Evolutionary conservation across 2,329 filamentous ascomycete species (phyloP).

Genomic region (Colletotrichum agaves): DNA sequence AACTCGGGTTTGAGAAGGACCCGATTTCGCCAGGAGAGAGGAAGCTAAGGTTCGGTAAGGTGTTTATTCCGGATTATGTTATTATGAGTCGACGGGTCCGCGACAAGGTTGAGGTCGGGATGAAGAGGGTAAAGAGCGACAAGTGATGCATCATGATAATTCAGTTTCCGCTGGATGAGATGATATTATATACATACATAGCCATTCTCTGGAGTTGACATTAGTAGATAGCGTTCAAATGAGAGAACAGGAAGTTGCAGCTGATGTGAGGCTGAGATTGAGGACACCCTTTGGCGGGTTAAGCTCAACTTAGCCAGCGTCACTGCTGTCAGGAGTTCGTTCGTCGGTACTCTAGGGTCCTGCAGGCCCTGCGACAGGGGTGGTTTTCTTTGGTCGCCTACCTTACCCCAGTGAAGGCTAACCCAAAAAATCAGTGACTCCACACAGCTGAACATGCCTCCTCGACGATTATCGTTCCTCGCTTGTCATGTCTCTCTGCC

Average conservation of each 20-base stretch:
- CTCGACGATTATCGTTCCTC: neutral
- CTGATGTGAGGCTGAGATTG: neutral
- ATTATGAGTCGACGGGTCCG: conserved; percentile 65
- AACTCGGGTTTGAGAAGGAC: conserved; percentile 67
- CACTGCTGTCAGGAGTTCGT: too few species aligned
- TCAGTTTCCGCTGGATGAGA: neutral
- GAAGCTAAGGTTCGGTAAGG: conserved; percentile 64
- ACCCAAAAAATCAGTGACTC: neutral
- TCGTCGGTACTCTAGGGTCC: too few species aligned
- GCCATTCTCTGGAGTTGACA: neutral
- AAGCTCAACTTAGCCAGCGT: neutral
- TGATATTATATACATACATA: neutral
- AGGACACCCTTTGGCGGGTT: neutral
- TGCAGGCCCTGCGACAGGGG: neutral
- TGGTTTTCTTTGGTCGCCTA: neutral
- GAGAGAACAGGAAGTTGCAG: too few species aligned
- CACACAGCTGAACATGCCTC: conserved; percentile 1
- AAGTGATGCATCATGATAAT: neutral
- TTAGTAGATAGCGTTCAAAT: neutral
- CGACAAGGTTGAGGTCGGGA: neutral
- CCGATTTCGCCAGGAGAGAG: conserved; percentile 64
- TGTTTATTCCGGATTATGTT: conserved; percentile 66
- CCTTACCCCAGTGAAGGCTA: neutral
- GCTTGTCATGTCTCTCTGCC: neutral
- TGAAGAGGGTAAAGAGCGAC: neutral